Evolutionary conservation across 2,329 filamentous ascomycete species (phyloP), one percentile per base, ranked within the genome.

Genomic region (Pseudopyrenochaeta lycopersici): DNA sequence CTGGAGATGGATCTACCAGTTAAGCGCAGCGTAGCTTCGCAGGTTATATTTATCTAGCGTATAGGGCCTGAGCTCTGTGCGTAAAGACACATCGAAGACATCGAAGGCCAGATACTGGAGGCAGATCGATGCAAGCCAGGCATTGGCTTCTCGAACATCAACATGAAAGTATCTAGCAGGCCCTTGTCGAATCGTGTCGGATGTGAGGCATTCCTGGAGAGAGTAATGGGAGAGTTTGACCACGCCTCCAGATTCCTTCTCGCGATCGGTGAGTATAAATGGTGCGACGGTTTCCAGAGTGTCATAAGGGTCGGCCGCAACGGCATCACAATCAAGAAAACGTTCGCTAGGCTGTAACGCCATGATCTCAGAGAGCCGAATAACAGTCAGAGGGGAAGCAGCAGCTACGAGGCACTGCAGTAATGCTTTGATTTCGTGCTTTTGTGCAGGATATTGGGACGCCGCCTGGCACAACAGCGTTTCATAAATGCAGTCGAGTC

Each of bases 281-380:
- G 48, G 48, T 12, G 48, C 43, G 4, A 56, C 48, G 7, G 36
- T 15, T 21, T 56, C 52, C 11, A 56, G 41, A 7, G 43, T 42
- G 36, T 56, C 52, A 41, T 52, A 56, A 10, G 48, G 43, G 33
- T 56, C 47, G 7, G 52, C 52, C 2, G 29, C 42, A 12, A 56
- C 48, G 1, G 41, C 20, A 29, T 51, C 48, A 35, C 47, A 44
- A 18, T 49, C 52, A 7, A 56, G 21, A 35, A 17, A 33, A 7
- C 42, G 20, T 20, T 51, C 15, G n/a, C 44, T 42, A 7, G 48
- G 42, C 33, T 45, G 17, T 15, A 56, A 36, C 23, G 48, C 52
- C 31, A 56, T 44, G 21, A 52, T 52, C 30, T 56, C 52, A 15
- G 52, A 23, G 12, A 56, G 23, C 14, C 48, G 32, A 15, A 31